Base-by-base conservation (phyloP, 768 basidiomycete species). In the Boletus subparvulus region DNA sequence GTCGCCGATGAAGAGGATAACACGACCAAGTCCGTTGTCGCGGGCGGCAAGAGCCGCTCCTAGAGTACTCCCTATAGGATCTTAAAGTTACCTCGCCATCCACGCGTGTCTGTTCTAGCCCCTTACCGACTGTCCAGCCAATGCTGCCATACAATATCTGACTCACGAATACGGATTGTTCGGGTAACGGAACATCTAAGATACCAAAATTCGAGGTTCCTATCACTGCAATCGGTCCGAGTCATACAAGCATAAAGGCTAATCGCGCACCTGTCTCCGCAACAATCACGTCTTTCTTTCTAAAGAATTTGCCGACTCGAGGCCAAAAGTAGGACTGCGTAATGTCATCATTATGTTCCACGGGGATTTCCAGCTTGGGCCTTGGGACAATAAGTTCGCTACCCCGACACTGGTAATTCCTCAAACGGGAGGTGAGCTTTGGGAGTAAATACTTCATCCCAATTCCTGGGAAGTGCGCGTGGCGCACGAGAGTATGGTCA, bases 61-160 rank as follows among this genome's bases (percentile, higher is more conserved):
- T 0, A 94, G 80, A 17, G 83, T 80, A 44, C 83, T 82, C 8
- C 84, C 83, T 83, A 45, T 21, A 36, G 2, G n/a, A 52, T 8
- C 10, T 41, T 36, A 49, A 56, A 21, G 21, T 51, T 40, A 50
- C 4, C 21, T 10, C 13, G 26, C 9, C 11, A 6, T 9, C n/a
- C 21, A 30, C 2, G 3, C 1, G 6, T 14, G 4, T 48, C n/a
- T 8, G 28, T 46, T 21, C n/a, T 1, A 7, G 3, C 0, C 11
- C 62, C 77, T 74, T 69, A 76, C 92, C 91, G 40, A 89, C 84
- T 17, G 88, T 84, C 87, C 88, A 97, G 0, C 95, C 95, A 61
- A 98, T 97, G 56, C 87, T 88, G 48, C 95, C 94, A 87, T 90
- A 97, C 6, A 97, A 74, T 49, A 96, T 84, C 72, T 94, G 92